Percentiles rank a stretch among this genome's conserved stretches.
Evolutionary conservation across 345 rosid species (phyloP).

Genomic region (Trapa incisa): DNA sequence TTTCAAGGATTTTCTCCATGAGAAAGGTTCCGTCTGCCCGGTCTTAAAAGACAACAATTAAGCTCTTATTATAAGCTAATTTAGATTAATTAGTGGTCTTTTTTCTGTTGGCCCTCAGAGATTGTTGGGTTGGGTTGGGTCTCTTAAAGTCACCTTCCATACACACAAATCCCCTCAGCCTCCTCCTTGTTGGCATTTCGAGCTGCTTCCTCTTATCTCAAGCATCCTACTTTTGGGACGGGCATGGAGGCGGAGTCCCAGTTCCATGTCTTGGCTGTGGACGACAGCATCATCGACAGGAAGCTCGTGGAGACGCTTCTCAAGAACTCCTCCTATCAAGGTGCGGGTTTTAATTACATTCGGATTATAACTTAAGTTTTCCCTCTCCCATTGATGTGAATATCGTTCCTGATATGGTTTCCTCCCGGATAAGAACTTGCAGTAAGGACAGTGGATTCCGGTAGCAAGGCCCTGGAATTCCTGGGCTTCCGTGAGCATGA

Average conservation of each 20-base stretch:
- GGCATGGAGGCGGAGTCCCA: slow-evolving; percentile 38
- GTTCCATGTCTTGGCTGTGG: slow-evolving; percentile 42
- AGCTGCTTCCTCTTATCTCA: neutral
- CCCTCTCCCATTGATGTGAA: neutral
- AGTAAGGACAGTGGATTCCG: slow-evolving; percentile 75
- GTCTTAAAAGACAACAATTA: too few species aligned
- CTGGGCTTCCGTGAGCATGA: slow-evolving; percentile 38
- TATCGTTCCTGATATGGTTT: neutral
- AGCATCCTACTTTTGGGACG: slow-evolving; percentile 21
- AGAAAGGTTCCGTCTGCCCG: too few species aligned
- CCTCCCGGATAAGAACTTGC: slow-evolving; percentile 6
- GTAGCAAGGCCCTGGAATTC: slow-evolving; percentile 55
- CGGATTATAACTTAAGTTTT: neutral
- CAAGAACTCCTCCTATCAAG: slow-evolving; percentile 39
- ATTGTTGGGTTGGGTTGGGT: too few species aligned
- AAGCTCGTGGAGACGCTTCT: slow-evolving; percentile 37
- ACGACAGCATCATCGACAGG: slow-evolving; percentile 35
- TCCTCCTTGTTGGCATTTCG: neutral
- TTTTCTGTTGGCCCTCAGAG: slow-evolving; percentile 13
- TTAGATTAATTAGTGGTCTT: too few species aligned
- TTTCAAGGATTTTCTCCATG: too few species aligned
- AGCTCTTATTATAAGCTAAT: too few species aligned
- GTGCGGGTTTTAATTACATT: slow-evolving; percentile 8
- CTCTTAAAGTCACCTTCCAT: slow-evolving; percentile 7
- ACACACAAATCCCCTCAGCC: slow-evolving; percentile 9